Conservation (phyloP, 2,329 filamentous ascomycete species). For the Penicillium corylophilum region DNA sequence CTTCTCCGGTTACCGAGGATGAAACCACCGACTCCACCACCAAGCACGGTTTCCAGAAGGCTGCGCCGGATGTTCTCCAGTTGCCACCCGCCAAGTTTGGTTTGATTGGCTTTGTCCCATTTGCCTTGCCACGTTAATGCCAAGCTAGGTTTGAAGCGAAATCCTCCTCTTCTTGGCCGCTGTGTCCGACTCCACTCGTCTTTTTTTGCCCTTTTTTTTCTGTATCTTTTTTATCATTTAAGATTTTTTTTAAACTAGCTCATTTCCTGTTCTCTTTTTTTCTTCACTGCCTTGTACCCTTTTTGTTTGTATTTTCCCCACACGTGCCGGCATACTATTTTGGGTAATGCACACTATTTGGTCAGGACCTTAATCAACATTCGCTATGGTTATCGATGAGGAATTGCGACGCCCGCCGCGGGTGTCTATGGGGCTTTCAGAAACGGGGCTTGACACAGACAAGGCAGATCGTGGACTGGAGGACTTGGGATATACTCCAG, state of each 20-base stretch:
- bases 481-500: constrained; percentile 62
- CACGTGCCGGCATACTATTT: neutral
- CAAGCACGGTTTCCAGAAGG: neutral
- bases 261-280: neutral
- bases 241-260: neutral
- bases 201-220: neutral
- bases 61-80: neutral
- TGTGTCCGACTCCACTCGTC: constrained; percentile 2
- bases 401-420: constrained; percentile 13
- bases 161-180: neutral
- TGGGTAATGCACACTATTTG: neutral
- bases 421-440: constrained; percentile 12
- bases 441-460: constrained; percentile 10
- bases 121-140: neutral
- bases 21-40: neutral
- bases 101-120: neutral
- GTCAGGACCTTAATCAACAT: constrained; percentile 54
- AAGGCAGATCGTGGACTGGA: constrained; percentile 23
- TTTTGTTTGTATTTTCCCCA: neutral
- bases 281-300: neutral
- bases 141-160: neutral
- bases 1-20: neutral
- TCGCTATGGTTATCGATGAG: constrained; percentile 13
- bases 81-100: neutral
- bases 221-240: neutral